Conservation (phyloP, 2,329 filamentous ascomycete genomes). For the Helicocarpus griseus region DNA sequence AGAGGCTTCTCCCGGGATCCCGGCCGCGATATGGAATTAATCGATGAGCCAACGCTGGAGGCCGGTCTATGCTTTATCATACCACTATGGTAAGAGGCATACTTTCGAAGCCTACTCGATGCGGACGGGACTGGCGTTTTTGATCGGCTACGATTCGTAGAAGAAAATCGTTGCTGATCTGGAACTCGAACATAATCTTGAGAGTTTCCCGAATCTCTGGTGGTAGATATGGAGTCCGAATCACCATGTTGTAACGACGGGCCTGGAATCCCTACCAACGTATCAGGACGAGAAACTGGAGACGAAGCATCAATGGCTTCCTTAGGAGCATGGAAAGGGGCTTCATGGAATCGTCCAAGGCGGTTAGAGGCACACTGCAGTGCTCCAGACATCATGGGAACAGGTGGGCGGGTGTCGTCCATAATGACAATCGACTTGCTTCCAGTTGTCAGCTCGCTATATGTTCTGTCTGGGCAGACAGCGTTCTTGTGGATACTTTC, state of each 20-base stretch:
- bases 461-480: conserved; percentile 24
- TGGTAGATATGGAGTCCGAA: not conserved
- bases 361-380: conserved; percentile 9
- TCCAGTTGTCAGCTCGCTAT: conserved; percentile 59
- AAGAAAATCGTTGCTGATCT: conserved; percentile 10
- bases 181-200: not conserved
- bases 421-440: conserved; percentile 88
- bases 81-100: conserved; percentile 36
- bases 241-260: conserved; percentile 1
- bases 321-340: not conserved
- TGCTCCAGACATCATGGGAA: conserved; percentile 32
- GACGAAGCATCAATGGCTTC: not conserved
- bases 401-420: conserved; percentile 47
- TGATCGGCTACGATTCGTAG: conserved; percentile 17
- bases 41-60: conserved; percentile 16
- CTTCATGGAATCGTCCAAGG: not conserved
- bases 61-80: conserved; percentile 24
- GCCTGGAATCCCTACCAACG: not conserved
- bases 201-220: not conserved
- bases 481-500: conserved; percentile 12
- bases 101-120: conserved; percentile 32
- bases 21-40: conserved; percentile 2
- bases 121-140: conserved; percentile 21
- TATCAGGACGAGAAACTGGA: not conserved
- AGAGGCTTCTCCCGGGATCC: conserved; percentile 17